Evolutionary conservation across 768 basidiomycete genomes (phyloP), one percentile per base, ranked within the genome.

Genomic region (Panus rudis): DNA sequence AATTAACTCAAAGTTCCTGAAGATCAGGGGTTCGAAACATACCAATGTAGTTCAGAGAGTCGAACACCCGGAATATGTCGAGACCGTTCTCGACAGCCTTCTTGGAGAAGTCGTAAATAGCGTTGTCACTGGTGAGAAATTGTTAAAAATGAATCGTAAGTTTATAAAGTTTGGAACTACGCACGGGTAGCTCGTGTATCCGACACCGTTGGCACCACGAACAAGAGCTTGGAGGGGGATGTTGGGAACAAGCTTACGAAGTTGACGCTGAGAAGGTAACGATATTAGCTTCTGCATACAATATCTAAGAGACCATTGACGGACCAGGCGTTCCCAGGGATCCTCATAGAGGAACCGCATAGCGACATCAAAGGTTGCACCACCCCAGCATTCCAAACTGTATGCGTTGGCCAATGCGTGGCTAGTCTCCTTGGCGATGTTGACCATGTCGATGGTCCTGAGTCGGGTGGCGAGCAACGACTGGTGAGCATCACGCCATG

Each of bases 301-400:
- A 26, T 5, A 19, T 1, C 21, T 12, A 7, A 20, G 19, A 28
- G 24, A 7, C 14, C 28, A 20, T 17, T 39, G 17, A 65, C 80
- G 39, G 52, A 90, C 89, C 67, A 99, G 69, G 52, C 96, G 82
- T 62, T 98, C 96, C 96, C 96, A 99, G 53, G 96, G 96, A 65
- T 99, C 96, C 63, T 99, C 96, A 62, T 99, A 98, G 62, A 99
- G 67, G 84, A 99, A 98, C 35, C 94, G 84, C 92, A 97, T 96
- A 19, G 94, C 88, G 39, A 99, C 94, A 63, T 98, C 94, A 60
- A 99, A 99, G 2, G 96, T 98, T 27, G 94, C 93, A 48, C 93
- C 92, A 57, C 96, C 96, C 96, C 96, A 99, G 72, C 93, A 97
- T 63, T 99, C 96, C 50, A 99, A 67, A 61, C 88, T 87, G 70